Conservation (phyloP, 176 grass and related monocot genomes). For the Ensete ventricosum region DNA sequence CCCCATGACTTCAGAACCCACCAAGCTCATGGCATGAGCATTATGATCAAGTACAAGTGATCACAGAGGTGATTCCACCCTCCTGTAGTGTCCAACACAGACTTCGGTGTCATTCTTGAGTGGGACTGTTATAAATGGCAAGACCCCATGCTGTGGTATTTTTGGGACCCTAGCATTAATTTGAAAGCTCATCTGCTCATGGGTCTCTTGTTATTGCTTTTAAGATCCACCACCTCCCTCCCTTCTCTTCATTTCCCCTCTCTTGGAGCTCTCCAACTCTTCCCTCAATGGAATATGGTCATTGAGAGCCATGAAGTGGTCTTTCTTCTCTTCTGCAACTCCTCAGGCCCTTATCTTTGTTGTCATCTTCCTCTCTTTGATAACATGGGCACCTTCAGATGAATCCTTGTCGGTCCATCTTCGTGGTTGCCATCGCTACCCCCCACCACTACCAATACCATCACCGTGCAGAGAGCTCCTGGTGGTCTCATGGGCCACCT, state of each 20-base stretch:
- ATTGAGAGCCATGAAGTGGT: no score
- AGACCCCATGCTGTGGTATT: neutral
- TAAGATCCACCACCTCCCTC: neutral
- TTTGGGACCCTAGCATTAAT: neutral
- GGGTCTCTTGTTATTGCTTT: neutral
- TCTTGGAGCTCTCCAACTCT: no score
- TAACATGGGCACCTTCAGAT: no score
- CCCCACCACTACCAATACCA: neutral
- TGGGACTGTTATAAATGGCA: neutral
- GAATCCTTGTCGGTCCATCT: neutral
- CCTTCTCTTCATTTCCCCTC: neutral
- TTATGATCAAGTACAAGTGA: neutral
- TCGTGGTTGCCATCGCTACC: neutral
- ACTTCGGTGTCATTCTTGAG: neutral
- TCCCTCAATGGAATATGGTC: no score
- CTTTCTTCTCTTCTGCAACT: neutral
- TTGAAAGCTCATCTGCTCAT: constrained; percentile 1
- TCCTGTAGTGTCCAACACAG: neutral
- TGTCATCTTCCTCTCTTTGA: neutral
- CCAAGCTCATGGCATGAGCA: neutral
- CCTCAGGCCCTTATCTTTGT: neutral
- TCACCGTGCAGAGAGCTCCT: neutral
- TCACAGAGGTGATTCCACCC: neutral
- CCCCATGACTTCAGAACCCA: no score
- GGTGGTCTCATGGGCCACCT: neutral